A percentile compares a stretch with the other conserved stretches of the same genome.
Conservation (phyloP, 2,329 filamentous ascomycete species). For the Penicillium sp. region DNA sequence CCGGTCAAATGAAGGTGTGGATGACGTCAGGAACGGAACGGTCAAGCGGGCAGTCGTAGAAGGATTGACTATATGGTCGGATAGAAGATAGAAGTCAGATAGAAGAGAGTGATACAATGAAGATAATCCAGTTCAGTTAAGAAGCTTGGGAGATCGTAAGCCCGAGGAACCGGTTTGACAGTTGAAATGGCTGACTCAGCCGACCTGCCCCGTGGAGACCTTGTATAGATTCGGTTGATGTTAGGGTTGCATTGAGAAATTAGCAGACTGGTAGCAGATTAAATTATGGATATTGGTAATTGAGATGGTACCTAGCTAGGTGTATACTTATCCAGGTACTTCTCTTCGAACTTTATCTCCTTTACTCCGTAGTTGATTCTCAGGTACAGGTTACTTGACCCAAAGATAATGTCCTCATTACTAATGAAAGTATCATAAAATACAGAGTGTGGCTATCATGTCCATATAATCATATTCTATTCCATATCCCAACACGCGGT, state of each 20-base stretch:
- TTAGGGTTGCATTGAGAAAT: neutral
- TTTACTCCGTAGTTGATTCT: no score
- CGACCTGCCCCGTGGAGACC: neutral
- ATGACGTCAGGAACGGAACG: conserved; percentile 21
- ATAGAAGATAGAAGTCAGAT: neutral
- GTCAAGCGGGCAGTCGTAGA: neutral
- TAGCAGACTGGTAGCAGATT: neutral
- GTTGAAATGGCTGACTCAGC: neutral
- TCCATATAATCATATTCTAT: conserved; percentile 2
- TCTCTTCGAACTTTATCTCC: neutral
- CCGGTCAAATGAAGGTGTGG: conserved; percentile 2
- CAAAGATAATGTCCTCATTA: neutral
- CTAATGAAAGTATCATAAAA: neutral
- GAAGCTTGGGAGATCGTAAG: neutral
- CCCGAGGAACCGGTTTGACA: neutral
- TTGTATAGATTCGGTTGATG: neutral
- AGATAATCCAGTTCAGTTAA: neutral
- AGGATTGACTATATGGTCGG: neutral
- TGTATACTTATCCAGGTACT: neutral
- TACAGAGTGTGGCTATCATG: neutral
- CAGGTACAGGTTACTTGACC: neutral
- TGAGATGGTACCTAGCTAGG: neutral
- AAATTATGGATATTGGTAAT: no score
- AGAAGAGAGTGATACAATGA: neutral
- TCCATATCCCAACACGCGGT: conserved; percentile 28